These are phyloP conservation scores for Magnolia kwangsiensis DNA, from an alignment of 164 flowering plant genomes.

Conservation along the genomic window DNA sequence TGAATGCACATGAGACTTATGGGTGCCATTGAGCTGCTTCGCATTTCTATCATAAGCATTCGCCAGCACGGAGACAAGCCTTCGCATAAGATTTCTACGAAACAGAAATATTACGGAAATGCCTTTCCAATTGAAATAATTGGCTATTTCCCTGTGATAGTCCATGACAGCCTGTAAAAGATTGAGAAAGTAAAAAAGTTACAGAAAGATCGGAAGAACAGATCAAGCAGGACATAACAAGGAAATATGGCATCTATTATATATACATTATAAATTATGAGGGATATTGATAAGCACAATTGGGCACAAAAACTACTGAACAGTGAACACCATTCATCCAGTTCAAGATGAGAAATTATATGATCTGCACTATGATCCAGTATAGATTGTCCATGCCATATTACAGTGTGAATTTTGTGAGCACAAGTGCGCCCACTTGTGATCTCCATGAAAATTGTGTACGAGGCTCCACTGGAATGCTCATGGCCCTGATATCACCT, in stretches of 20 bases:
- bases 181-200: background rate
- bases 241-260: background rate
- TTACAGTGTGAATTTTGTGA: background rate
- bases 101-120: conserved; percentile 73
- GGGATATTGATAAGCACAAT: background rate
- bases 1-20: conserved; percentile 85
- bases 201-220: background rate
- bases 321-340: background rate
- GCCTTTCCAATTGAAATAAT: conserved; percentile 66
- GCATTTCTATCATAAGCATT: conserved; percentile 73
- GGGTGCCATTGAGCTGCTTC: conserved; percentile 73
- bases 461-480: too few species aligned
- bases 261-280: background rate
- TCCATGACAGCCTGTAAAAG: conserved; percentile 51
- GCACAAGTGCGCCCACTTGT: too few species aligned
- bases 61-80: conserved; percentile 71
- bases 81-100: conserved; percentile 60
- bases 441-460: too few species aligned
- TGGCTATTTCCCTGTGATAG: conserved; percentile 54
- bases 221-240: background rate
- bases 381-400: background rate
- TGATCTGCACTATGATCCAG: background rate
- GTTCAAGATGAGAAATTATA: background rate
- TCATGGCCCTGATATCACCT: too few species aligned
- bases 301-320: background rate